Evolutionary conservation across 192 early-diverging fungal species (phyloP).

Genomic region (Lunasporangiospora selenospora): DNA sequence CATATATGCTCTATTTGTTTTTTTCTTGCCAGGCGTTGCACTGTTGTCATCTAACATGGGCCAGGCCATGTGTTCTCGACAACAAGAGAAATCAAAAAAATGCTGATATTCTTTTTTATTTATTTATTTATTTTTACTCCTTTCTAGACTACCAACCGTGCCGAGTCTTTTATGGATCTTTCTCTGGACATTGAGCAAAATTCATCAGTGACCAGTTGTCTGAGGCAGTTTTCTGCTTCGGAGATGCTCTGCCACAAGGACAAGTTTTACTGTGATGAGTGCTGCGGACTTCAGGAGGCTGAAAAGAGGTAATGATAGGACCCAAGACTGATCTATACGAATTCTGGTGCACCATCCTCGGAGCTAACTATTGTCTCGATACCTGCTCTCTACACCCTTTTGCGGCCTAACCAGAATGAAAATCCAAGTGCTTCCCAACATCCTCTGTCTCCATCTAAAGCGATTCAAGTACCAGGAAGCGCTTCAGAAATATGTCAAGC

Average conservation of each 20-base stretch:
- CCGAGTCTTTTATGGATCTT: constrained; percentile 95
- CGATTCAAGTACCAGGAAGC: constrained; percentile 98
- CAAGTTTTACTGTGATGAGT: constrained; percentile 98
- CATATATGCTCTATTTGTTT: no score
- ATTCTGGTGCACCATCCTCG: background rate
- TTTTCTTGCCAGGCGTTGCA: no score
- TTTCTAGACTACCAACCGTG: constrained; percentile 80
- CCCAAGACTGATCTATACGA: background rate
- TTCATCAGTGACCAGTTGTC: constrained; percentile 91
- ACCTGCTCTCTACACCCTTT: background rate
- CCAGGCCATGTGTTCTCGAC: no score
- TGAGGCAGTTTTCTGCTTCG: constrained; percentile 95
- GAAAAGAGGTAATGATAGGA: constrained; percentile 71
- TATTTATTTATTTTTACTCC: background rate
- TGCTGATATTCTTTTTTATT: constrained; percentile 8
- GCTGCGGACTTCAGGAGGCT: constrained; percentile 95
- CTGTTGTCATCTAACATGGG: no score
- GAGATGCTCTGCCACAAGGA: constrained; percentile 96
- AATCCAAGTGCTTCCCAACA: constrained; percentile 91
- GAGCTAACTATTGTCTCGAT: background rate
- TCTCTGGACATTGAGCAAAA: constrained; percentile 97
- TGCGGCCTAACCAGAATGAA: constrained; percentile 77
- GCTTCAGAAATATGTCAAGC: constrained; percentile 90
- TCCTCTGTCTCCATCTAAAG: constrained; percentile 95
- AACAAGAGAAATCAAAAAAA: no score